Conservation (phyloP, 768 basidiomycete species). For the Collybiopsis confluens region DNA sequence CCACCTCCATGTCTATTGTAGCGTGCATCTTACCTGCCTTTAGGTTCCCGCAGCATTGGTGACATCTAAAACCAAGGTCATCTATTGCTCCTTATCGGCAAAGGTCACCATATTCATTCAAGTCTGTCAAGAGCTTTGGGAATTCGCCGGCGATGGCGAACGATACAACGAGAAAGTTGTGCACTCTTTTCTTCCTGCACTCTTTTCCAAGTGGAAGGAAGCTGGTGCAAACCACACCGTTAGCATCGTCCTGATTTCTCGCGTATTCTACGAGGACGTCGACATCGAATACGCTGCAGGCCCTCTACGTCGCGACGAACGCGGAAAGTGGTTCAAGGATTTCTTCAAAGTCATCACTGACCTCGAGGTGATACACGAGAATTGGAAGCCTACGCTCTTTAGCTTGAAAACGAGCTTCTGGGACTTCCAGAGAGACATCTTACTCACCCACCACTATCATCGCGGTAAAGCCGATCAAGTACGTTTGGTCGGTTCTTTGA, state of each 20-base stretch:
- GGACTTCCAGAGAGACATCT: constrained; percentile 88
- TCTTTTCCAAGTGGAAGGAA: constrained; percentile 82
- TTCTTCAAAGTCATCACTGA: constrained; percentile 96
- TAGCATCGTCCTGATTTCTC: constrained; percentile 90
- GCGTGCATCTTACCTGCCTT: background rate
- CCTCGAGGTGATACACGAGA: constrained; percentile 76
- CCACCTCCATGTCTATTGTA: too few relatives aligned
- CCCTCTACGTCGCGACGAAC: constrained; percentile 70
- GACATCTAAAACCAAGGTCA: constrained; percentile 77
- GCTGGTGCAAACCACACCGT: constrained; percentile 88
- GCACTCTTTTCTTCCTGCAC: constrained; percentile 89
- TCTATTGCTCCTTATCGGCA: constrained; percentile 88
- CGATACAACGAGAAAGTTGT: constrained; percentile 97
- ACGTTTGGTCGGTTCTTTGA: constrained; percentile 73
- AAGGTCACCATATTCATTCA: constrained; percentile 94
- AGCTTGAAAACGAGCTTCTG: constrained; percentile 86
- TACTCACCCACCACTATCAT: constrained; percentile 86
- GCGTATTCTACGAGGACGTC: constrained; percentile 81
- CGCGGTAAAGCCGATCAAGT: constrained; percentile 51
- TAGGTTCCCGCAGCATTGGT: constrained; percentile 82
- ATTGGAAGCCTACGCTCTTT: constrained; percentile 81
- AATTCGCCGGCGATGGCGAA: constrained; percentile 95
- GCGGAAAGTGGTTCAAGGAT: constrained; percentile 85
- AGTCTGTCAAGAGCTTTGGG: constrained; percentile 94
- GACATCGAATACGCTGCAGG: constrained; percentile 83